A percentile compares a stretch with the other conserved stretches of the same genome.
These are phyloP conservation scores for Xylogone sp. DNA, from an alignment of 2,329 filamentous ascomycete genomes.

Conservation along the genomic window DNA sequence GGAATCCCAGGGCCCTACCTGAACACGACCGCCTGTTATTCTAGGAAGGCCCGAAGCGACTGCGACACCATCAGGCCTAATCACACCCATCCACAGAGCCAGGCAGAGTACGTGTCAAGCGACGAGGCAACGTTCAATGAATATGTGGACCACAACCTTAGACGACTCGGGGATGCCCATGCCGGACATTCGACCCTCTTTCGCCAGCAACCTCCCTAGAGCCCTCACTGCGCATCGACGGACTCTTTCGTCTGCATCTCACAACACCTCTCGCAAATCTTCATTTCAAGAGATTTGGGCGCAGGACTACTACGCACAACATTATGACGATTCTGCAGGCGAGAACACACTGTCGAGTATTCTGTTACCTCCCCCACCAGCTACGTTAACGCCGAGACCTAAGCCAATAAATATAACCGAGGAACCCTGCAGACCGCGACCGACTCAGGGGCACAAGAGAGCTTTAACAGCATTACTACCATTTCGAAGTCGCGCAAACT, in stretches of 20 bases:
- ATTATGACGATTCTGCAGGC: conserved; percentile 9
- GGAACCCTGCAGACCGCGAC: conserved; percentile 9
- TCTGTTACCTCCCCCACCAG: conserved; percentile 6
- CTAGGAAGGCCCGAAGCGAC: background rate
- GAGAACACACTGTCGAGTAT: conserved; percentile 7
- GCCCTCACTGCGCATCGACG: background rate
- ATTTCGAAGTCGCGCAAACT: conserved; percentile 14
- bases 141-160: background rate
- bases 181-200: background rate
- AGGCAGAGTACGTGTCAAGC: background rate
- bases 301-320: conserved; percentile 19
- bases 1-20: background rate
- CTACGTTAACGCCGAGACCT: conserved; percentile 7
- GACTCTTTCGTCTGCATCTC: background rate
- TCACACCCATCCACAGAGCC: background rate
- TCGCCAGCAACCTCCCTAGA: background rate
- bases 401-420: conserved; percentile 12
- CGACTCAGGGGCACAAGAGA: conserved; percentile 16
- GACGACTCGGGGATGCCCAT: background rate
- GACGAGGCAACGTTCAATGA: background rate
- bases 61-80: background rate
- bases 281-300: conserved; percentile 23
- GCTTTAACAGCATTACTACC: conserved; percentile 20
- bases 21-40: background rate
- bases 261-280: conserved; percentile 9